Base-by-base conservation (phyloP, 179 eudicot species). In the Pouteria campechiana region DNA sequence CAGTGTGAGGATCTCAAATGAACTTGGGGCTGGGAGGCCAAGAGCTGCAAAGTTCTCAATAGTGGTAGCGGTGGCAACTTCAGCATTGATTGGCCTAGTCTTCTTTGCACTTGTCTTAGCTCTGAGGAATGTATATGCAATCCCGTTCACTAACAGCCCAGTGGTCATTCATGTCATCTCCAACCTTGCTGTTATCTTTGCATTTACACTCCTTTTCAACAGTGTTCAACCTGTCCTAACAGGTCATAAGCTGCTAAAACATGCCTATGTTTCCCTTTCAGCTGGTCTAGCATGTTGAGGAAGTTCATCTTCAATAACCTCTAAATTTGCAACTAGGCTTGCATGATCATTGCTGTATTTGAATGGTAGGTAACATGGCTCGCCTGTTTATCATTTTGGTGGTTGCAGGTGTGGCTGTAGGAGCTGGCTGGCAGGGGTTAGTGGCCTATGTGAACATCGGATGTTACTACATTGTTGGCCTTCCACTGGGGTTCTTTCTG, bases 401-500 rank as follows among this genome's bases (percentile, higher is more conserved):
- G 19, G 15, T 15, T 58, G 18, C 56, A 87, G 96, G 97, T 25
- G 97, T 89, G 32, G 97, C 97, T 27, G 75, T 89, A 24, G 97
- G 97, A 39, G 95, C 95, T 56, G 97, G 97, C 19, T 89, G 95
- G 97, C 97, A 89, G 32, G 95, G 62, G 6, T 46, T 81, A 25
- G 88, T 89, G 48, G 95, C 95, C 47, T 85, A 73, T 36, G 75
- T 89, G 25, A 89, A 89, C 54, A 50, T 89, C 64, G 62, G 67
- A n/a, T 89, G 95, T 53, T 89, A 89, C 60, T 89, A 89, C 55
- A 52, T 74, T 10, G 38, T 89, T 34, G 97, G 97, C 17, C 71
- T 89, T 25, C 97, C 97, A 27, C 58, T 81, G 28, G 97, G 95
- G 39, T 78, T 81, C 48, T 16, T 81, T 13, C 75, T 89, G 31